A percentile compares a stretch with the other conserved stretches of the same genome.
These are phyloP conservation scores for Aphanoascus verrucosus DNA, from an alignment of 2,329 filamentous ascomycete species.

Conservation along the genomic window DNA sequence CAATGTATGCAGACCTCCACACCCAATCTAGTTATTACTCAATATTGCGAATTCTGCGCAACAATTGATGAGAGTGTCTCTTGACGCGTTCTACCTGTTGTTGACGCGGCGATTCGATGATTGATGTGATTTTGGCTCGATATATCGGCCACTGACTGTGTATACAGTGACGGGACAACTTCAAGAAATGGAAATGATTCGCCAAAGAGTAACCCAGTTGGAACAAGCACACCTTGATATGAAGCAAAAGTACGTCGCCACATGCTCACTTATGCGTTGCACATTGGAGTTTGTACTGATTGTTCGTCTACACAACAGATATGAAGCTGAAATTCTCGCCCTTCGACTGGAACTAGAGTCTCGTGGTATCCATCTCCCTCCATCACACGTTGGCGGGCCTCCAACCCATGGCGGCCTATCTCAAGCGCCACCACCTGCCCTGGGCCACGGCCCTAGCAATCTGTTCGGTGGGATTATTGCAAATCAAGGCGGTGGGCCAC, in stretches of 20 bases:
- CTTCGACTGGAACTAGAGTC: conserved; percentile 79
- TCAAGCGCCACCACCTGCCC: conserved; percentile 71
- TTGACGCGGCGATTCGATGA: not conserved
- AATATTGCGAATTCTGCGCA: not conserved
- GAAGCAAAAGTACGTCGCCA: conserved; percentile 68
- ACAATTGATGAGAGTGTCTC: not conserved
- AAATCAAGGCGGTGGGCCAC: conserved; percentile 72
- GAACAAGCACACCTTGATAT: conserved; percentile 81
- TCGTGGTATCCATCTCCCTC: conserved; percentile 52
- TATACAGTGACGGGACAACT: conserved; percentile 72
- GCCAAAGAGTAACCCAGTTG: conserved; percentile 84
- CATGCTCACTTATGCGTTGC: not conserved
- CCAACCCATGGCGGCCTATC: conserved; percentile 69
- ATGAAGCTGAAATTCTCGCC: conserved; percentile 80
- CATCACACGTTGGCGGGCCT: conserved; percentile 60
- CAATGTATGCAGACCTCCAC: conserved; percentile 58
- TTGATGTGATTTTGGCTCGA: not conserved
- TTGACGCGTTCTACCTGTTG: not conserved
- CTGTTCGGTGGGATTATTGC: conserved; percentile 95
- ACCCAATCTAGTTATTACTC: not conserved
- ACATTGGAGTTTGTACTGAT: conserved; percentile 4
- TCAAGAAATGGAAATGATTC: conserved; percentile 87
- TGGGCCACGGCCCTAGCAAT: conserved; percentile 79
- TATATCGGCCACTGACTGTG: not conserved
- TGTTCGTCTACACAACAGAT: conserved; percentile 44